These are phyloP conservation scores for Hypoxylon perforatum DNA, from an alignment of 495 filamentous ascomycete species.

Conservation along the genomic window DNA sequence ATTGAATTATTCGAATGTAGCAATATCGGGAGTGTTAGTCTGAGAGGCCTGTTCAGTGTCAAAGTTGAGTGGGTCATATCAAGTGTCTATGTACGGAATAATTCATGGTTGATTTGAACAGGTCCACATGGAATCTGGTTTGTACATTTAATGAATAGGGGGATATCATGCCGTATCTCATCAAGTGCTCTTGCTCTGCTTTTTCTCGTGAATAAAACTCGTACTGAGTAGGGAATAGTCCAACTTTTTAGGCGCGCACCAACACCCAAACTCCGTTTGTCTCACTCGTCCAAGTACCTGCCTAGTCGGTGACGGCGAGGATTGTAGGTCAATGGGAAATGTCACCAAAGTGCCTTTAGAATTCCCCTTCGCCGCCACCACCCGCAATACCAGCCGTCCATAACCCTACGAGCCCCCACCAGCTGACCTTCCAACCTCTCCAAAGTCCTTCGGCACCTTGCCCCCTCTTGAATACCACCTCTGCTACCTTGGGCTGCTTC, in stretches of 20 bases:
- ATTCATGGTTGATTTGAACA: conserved; percentile 9
- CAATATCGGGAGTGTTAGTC: neutral
- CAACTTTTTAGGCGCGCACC: neutral
- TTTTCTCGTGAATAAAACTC: conserved; percentile 14
- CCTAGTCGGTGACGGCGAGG: neutral
- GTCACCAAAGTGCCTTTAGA: conserved; percentile 39
- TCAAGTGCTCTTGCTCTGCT: conserved; percentile 37
- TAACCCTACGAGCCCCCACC: conserved; percentile 93
- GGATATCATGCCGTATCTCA: conserved; percentile 51
- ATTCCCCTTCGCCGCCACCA: conserved; percentile 61
- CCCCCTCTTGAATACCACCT: conserved; percentile 69
- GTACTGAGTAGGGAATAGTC: conserved; percentile 33
- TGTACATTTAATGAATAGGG: conserved; percentile 39
- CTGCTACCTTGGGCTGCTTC: conserved; percentile 51
- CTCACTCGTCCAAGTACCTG: neutral
- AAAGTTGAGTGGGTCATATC: conserved; percentile 30
- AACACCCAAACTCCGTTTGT: conserved; percentile 28
- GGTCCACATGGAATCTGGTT: conserved; percentile 17
- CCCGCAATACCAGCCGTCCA: conserved; percentile 67
- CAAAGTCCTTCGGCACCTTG: conserved; percentile 88
- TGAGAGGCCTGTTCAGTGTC: neutral
- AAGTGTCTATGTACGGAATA: conserved; percentile 27
- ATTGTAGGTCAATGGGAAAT: neutral
- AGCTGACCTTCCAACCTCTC: conserved; percentile 93
- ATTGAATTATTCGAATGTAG: neutral